Conservation (phyloP, 176 grass and related monocot species). For the Puccinellia tenuiflora region DNA sequence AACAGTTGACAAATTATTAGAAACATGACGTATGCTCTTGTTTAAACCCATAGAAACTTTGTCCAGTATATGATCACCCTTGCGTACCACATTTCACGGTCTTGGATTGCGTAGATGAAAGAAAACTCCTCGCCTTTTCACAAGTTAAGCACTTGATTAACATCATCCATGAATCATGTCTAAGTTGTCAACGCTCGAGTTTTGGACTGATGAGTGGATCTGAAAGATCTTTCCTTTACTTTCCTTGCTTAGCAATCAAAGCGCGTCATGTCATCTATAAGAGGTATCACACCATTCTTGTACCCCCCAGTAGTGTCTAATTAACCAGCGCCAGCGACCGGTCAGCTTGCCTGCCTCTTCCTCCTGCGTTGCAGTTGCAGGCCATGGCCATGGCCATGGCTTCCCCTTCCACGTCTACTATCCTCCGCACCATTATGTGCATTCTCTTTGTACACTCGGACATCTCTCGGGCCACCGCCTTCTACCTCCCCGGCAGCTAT, state of each 20-base stretch:
- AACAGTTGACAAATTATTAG: no score
- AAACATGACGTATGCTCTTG: no score
- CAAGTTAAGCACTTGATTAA: neutral
- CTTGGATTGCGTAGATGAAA: neutral
- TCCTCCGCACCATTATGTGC: conserved; percentile 4
- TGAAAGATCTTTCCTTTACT: neutral
- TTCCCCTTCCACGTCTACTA: neutral
- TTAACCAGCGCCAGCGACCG: neutral
- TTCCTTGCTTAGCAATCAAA: conserved; percentile 25
- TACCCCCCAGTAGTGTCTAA: neutral
- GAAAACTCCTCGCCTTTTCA: neutral
- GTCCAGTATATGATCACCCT: neutral
- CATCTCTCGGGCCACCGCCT: conserved; percentile 14
- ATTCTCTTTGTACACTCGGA: neutral
- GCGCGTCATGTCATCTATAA: neutral
- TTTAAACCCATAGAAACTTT: no score
- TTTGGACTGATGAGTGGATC: no score
- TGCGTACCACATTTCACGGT: neutral
- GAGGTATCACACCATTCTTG: neutral
- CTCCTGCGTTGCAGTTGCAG: neutral
- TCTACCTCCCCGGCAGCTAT: conserved; percentile 71
- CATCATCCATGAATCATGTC: neutral
- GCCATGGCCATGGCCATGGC: conserved; percentile 7
- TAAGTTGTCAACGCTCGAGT: neutral
- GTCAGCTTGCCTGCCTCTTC: neutral